Evolutionary conservation across 768 basidiomycete genomes (phyloP), one percentile per base, ranked within the genome.

Genomic region (Hydnomerulius pinastri): DNA sequence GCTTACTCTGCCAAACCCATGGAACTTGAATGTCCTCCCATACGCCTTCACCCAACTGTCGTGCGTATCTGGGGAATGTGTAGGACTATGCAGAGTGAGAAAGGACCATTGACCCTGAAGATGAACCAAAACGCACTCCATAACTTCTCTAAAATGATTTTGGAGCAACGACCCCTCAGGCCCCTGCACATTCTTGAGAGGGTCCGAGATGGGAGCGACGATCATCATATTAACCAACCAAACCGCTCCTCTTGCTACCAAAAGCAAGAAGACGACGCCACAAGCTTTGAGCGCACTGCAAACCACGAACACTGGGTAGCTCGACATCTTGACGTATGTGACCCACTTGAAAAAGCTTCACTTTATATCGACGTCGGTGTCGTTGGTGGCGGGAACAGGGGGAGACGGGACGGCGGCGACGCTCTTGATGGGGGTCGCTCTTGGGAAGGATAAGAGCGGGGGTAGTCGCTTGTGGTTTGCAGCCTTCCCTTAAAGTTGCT

Each of bases 11-110:
- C 81, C 81, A 62, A 77, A 79, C 1, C 81, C 81, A 55, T 83
- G 76, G 48, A 80, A 79, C 35, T 76, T 64, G 51, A 80, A 78
- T 1, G 79, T 82, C 53, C 74, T 73, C 10, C 80, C 81, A 61
- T 71, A 78, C 13, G 53, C 61, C 47, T 65, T 67, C 21, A 68
- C 66, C 78, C 78, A 82, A 17, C 71, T 66, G 13, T 71, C 65
- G 55, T 80, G 71, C 2, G 71, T 73, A 4, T 64, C 57, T 7
- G 71, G 61, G 52, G 73, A 77, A 23, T 69, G 48, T 42, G 68
- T 63, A 7, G 81, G 81, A 50, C 80, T 82, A 17, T n/a, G 40
- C 10, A 28, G 25, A 15, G 6, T 36, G 35, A n/a, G 43, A 48
- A 36, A 21, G 18, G 11, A 25, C 21, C n/a, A n/a, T n/a, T n/a